These are phyloP conservation scores for Saxophila tyrrhenica DNA, from an alignment of 495 filamentous ascomycete species.

Conservation along the genomic window DNA sequence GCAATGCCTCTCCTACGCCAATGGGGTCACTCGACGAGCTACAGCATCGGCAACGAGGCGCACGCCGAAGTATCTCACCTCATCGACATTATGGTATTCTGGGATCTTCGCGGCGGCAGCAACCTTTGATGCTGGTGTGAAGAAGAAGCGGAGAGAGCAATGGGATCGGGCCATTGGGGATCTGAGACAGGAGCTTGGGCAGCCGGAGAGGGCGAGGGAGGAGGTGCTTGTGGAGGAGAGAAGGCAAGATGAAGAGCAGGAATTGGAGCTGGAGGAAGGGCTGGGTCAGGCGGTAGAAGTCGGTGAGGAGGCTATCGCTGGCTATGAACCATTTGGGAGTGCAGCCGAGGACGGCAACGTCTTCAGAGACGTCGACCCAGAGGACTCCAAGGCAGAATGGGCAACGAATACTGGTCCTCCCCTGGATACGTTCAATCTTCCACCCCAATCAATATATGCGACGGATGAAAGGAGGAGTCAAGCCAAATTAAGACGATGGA, in stretches of 20 bases:
- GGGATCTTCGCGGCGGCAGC: conserved; percentile 64
- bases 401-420: conserved; percentile 24
- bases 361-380: conserved; percentile 8
- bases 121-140: conserved; percentile 50
- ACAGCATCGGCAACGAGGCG: conserved; percentile 42
- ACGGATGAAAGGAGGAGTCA: conserved; percentile 9
- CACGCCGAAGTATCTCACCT: conserved; percentile 44
- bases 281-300: not conserved
- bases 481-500: conserved; percentile 11
- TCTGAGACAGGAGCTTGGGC: conserved; percentile 33
- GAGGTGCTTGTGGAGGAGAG: not conserved
- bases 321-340: not conserved
- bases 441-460: conserved; percentile 29
- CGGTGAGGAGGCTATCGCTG: too few species aligned
- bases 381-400: conserved; percentile 7
- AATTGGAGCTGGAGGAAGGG: not conserved
- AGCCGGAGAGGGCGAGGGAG: not conserved
- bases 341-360: not conserved
- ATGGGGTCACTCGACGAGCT: conserved; percentile 41
- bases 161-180: conserved; percentile 49
- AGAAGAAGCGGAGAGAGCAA: conserved; percentile 48
- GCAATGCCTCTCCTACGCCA: conserved; percentile 46
- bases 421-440: conserved; percentile 14
- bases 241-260: not conserved
- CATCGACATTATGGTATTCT: conserved; percentile 60